Evolutionary conservation across 2,329 filamentous ascomycete species (phyloP).

Genomic region (Calonectria pteridis): DNA sequence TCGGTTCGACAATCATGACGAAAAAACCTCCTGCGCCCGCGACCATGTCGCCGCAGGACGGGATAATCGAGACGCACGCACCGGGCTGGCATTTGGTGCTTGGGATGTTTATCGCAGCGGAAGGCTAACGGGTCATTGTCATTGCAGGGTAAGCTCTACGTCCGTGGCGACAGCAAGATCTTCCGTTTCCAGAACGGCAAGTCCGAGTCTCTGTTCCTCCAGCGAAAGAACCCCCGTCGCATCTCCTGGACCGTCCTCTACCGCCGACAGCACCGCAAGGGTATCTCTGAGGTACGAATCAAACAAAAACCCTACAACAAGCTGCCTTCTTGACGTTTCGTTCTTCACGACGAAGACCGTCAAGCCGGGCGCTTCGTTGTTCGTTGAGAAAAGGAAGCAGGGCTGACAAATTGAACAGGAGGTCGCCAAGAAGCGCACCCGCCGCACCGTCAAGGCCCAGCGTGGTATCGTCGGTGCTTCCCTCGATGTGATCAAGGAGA

Average conservation of each 20-base stretch:
- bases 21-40: conserved; percentile 31
- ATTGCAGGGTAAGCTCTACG: conserved; percentile 95
- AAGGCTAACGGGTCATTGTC: conserved; percentile 46
- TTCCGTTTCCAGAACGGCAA: conserved; percentile 99
- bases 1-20: conserved; percentile 39
- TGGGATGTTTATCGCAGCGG: conserved; percentile 28
- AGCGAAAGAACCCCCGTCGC: conserved; percentile 99
- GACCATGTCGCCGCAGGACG: conserved; percentile 9
- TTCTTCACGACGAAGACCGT: neutral
- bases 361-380: neutral
- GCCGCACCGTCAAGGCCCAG: conserved; percentile 98
- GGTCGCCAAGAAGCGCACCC: conserved; percentile 99
- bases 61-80: conserved; percentile 29
- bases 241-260: conserved; percentile 99
- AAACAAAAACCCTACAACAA: neutral
- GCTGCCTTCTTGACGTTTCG: neutral
- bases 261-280: conserved; percentile 99
- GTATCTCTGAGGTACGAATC: conserved; percentile 96
- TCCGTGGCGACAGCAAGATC: conserved; percentile 99
- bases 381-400: conserved; percentile 27
- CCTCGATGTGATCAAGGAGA: conserved; percentile 99
- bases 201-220: conserved; percentile 99
- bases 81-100: conserved; percentile 12
- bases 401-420: conserved; percentile 76
- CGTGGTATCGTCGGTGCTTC: conserved; percentile 99